Evolutionary conservation across 352 stramenopile genomes (phyloP), one percentile per base, ranked within the genome.

Genomic region (Globisporangium lucens): DNA sequence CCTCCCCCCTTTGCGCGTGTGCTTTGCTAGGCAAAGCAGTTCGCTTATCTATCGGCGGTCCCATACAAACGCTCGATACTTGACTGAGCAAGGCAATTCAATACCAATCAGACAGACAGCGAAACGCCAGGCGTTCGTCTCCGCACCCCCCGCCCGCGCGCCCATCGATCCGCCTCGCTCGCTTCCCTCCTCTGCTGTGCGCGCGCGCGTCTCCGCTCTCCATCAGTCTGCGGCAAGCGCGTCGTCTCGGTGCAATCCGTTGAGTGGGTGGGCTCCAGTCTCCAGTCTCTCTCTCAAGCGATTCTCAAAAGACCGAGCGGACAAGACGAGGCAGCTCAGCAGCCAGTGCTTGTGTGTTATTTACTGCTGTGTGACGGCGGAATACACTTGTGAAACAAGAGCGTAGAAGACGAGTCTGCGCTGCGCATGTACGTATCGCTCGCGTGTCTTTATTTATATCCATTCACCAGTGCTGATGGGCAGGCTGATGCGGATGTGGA

Each of bases 71-170:
- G n/a, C 49, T 7, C n/a, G 9, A 30, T 30, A 27, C 47, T 55
- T 61, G 56, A 61, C 33, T 61, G 56, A 61, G 17, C 41, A 35
- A 60, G 55, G 55, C 30, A 33, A 60, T 60, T 27, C 56, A 51
- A 51, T 51, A 51, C 43, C 56, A 49, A 61, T 61, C 56, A 61
- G 29, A 35, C 41, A n/a, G 53, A 36, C 55, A 43, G 56, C 33
- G 56, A 61, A 61, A 61, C 56, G 56, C 56, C 56, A 61, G 15
- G 30, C 7, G 49, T 30, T 56, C 49, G 49, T 29, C 49, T 56
- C 49, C 22, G 49, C 49, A 29, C 20, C 49, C 47, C 7, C 49
- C 49, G 30, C 46, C 17, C 49, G 49, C 49, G 49, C 49, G 9
- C 10, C 17, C 49, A 9, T 56, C 49, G 8, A 17, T 3, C 49